Evolutionary conservation across 768 basidiomycete species (phyloP).

Genomic region (Leucocoprinus sp.): DNA sequence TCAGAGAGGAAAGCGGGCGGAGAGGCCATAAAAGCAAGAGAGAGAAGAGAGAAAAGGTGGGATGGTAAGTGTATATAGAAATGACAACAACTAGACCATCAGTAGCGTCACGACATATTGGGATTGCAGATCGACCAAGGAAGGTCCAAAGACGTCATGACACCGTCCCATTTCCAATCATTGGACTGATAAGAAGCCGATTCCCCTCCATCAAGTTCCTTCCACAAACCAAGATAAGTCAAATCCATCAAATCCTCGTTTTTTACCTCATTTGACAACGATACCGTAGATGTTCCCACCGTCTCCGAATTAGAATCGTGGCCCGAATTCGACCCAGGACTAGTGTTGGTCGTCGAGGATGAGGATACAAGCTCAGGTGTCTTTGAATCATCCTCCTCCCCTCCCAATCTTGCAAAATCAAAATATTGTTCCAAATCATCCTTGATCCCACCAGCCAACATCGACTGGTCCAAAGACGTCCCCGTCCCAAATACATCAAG

Average conservation of each 20-base stretch:
- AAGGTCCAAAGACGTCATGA: constrained; percentile 57
- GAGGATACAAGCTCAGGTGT: constrained; percentile 68
- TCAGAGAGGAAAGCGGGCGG: constrained; percentile 17
- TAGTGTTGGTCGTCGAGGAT: constrained; percentile 68
- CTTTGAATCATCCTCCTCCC: constrained; percentile 49
- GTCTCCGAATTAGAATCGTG: constrained; percentile 7
- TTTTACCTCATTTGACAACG: constrained; percentile 35
- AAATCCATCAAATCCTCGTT: constrained; percentile 46
- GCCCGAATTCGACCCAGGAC: constrained; percentile 60
- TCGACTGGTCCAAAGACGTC: constrained; percentile 18
- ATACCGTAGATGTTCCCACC: constrained; percentile 3
- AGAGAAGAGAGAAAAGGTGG: constrained; percentile 7
- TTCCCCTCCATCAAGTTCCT: constrained; percentile 73
- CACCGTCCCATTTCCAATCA: constrained; percentile 69
- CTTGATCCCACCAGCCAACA: constrained; percentile 18
- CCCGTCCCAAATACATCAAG: constrained; percentile 23
- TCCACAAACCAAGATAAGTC: constrained; percentile 51
- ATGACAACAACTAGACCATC: constrained; percentile 13
- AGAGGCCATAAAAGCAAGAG: constrained; percentile 4
- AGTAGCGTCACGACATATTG: constrained; percentile 16
- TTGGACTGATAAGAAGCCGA: constrained; percentile 53
- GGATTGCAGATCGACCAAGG: constrained; percentile 68
- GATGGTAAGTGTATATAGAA: not conserved
- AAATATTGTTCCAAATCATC: constrained; percentile 56
- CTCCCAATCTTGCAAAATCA: constrained; percentile 61